These are phyloP conservation scores for Cercospora sp. DNA, from an alignment of 2,329 filamentous ascomycete genomes.

Conservation along the genomic window DNA sequence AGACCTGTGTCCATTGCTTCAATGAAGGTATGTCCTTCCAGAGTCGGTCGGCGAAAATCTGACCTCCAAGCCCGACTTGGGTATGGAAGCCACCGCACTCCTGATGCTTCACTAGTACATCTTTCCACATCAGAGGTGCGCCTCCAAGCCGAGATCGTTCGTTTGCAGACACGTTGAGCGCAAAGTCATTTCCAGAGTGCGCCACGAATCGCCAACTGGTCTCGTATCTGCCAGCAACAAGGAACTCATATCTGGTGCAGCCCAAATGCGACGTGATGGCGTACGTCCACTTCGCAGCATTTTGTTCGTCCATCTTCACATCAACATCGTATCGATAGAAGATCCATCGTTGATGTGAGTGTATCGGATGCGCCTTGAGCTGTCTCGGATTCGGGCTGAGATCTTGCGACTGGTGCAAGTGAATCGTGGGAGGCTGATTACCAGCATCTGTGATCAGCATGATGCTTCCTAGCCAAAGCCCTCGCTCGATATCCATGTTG, in stretches of 20 bases:
- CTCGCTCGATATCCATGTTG: slow-evolving; percentile 93
- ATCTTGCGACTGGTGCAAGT: slow-evolving; percentile 87
- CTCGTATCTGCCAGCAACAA: slow-evolving; percentile 87
- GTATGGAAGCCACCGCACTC: slow-evolving; percentile 96
- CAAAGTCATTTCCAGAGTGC: slow-evolving; percentile 95
- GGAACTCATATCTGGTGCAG: slow-evolving; percentile 96
- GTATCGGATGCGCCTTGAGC: slow-evolving; percentile 77
- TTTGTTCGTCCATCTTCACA: slow-evolving; percentile 78
- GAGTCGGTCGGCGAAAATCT: slow-evolving; percentile 91
- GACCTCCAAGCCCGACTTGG: slow-evolving; percentile 86
- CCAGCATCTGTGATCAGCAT: slow-evolving; percentile 86
- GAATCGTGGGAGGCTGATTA: slow-evolving; percentile 85
- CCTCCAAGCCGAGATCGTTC: slow-evolving; percentile 85
- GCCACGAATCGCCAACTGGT: slow-evolving; percentile 94
- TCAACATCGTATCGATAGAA: slow-evolving; percentile 96
- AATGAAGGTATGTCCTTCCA: slow-evolving; percentile 95
- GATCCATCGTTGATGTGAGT: slow-evolving; percentile 86
- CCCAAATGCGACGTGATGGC: slow-evolving; percentile 95
- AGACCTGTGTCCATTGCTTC: slow-evolving; percentile 92
- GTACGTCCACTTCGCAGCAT: slow-evolving; percentile 88
- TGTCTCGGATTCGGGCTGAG: slow-evolving; percentile 88
- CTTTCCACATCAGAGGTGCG: slow-evolving; percentile 97
- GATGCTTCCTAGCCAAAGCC: slow-evolving; percentile 90
- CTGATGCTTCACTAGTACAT: slow-evolving; percentile 94
- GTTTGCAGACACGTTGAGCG: slow-evolving; percentile 78